phyloP scores from a whole-genome alignment of 202 grass and related monocot genomes.

The Musa balbisiana region DNA sequence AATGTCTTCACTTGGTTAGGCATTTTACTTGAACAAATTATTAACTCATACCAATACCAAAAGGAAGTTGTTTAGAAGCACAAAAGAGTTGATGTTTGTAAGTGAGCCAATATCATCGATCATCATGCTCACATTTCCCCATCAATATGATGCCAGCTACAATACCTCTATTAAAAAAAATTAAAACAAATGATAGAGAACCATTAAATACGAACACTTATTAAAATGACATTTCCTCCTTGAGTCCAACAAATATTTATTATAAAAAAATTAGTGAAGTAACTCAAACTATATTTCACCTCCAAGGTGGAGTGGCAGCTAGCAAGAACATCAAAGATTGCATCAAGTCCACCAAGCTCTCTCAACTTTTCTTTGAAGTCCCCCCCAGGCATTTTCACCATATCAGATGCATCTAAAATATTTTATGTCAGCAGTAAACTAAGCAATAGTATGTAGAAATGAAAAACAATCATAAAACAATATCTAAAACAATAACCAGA shows the following conservation, averaged over 20 bases:
- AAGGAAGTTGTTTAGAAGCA: neutral
- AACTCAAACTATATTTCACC: slow-evolving; percentile 31
- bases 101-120: neutral
- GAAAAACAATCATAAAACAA: slow-evolving; percentile 22
- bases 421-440: slow-evolving; percentile 8
- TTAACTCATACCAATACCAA: neutral
- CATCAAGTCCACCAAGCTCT: slow-evolving; percentile 72
- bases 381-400: slow-evolving; percentile 54
- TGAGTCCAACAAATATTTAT: neutral
- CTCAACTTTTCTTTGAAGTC: slow-evolving; percentile 95
- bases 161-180: neutral
- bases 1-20: neutral
- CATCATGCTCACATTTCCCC: neutral
- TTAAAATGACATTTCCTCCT: neutral
- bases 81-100: neutral
- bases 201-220: neutral
- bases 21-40: neutral
- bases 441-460: slow-evolving; percentile 17
- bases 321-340: slow-evolving; percentile 75
- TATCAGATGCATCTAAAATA: slow-evolving; percentile 68
- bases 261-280: neutral
- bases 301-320: slow-evolving; percentile 71
- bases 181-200: neutral
- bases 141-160: neutral
- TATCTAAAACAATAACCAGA: no score